Base-by-base conservation (phyloP, 306 rosid genomes). In the Malus domestica region DNA sequence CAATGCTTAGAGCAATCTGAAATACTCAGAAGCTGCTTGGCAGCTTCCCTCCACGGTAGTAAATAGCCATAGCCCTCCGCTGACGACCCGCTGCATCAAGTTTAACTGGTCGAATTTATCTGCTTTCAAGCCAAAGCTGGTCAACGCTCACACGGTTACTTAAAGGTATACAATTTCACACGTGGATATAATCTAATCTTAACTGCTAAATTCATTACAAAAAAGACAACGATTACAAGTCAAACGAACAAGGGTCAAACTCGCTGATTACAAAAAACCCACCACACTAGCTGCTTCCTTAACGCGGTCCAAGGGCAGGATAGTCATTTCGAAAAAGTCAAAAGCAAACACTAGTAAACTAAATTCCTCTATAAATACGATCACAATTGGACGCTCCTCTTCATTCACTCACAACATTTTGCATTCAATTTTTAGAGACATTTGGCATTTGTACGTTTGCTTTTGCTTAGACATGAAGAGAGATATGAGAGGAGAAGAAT, bases 401-500 rank as follows among this genome's bases (percentile, higher is more conserved):
- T 15, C 44, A 30, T 40, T 40, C 77, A 3, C 11, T 42, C 42
- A 14, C 22, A 1, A 73, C 68, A 73, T 5, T 15, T 16, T 35
- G 54, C 25, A 3, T 59, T 40, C 22, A 14, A 51, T 18, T 15
- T 15, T 61, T 61, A 27, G 38, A 25, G 33, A 14, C 38, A 61
- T 58, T 54, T 58, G 63, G 22, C 63, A n/a, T 15, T 63, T 63
- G 68, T 3, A 63, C 22, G 22, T 30, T 63, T 55, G 61, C 0
- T 30, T 29, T 67, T 55, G 22, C 33, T 67, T 71, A 52, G 74
- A 68, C 42, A 82, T 80, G 84, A 93, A 90, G 87, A 89, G 91
- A 79, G 55, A 51, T 51, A 82, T 42, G 46, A 83, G 83, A 73
- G 71, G 82, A 46, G 80, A 25, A 52, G 81, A 60, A 20, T 76